Percentiles rank a stretch among this genome's conserved stretches.
Conservation (phyloP, 2,329 filamentous ascomycete species). For the Aspergillus unguis region DNA sequence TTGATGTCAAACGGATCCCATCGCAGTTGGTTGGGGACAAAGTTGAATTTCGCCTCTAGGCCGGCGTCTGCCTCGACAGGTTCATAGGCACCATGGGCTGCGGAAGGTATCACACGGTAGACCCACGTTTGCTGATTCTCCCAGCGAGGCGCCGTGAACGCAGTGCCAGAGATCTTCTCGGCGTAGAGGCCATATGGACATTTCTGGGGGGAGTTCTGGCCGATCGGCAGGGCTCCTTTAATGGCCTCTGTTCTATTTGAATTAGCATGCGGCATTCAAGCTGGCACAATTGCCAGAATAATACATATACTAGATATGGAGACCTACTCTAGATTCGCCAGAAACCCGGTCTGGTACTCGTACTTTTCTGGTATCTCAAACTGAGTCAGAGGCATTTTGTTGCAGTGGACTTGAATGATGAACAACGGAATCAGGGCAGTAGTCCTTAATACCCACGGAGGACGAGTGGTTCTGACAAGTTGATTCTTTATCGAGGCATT, state of each 20-base stretch:
- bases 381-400: no score
- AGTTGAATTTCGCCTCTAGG: not conserved
- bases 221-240: slow-evolving; percentile 36
- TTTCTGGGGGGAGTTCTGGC: slow-evolving; percentile 35
- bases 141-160: slow-evolving; percentile 56
- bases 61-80: not conserved
- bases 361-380: no score
- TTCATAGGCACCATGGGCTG: slow-evolving; percentile 53
- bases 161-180: slow-evolving; percentile 54
- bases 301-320: no score
- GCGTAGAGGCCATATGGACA: slow-evolving; percentile 35
- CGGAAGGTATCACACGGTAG: slow-evolving; percentile 55
- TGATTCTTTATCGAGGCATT: no score
- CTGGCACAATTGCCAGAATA: no score
- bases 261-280: no score
- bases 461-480: no score
- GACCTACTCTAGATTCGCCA: no score
- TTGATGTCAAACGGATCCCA: not conserved
- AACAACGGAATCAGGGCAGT: no score
- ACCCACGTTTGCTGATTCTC: slow-evolving; percentile 59
- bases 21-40: not conserved
- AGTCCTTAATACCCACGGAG: no score
- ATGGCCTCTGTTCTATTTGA: slow-evolving; percentile 26
- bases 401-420: no score
- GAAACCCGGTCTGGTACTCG: no score